These are phyloP conservation scores for Ogataea hybrid DNA, from an alignment of 1,139 yeast genomes.

Conservation along the genomic window DNA sequence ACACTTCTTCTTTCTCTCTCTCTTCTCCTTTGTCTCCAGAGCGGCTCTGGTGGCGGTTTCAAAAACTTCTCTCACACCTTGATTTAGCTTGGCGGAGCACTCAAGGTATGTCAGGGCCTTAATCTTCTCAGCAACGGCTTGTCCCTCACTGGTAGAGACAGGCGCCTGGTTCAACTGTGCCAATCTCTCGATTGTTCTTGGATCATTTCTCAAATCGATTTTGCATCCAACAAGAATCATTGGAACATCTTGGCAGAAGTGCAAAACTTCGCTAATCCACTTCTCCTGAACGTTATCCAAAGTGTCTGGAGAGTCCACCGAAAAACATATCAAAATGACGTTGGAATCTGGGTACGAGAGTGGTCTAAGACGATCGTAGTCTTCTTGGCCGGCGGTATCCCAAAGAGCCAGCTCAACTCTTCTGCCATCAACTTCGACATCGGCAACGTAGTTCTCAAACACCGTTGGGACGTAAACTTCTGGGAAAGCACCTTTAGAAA, in stretches of 20 bases:
- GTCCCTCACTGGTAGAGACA: constrained; percentile 77
- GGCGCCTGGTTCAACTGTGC: constrained; percentile 75
- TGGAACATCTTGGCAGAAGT: constrained; percentile 94
- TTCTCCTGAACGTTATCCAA: constrained; percentile 90
- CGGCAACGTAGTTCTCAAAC: constrained; percentile 92
- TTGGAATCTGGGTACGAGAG: constrained; percentile 91
- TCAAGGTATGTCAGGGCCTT: constrained; percentile 87
- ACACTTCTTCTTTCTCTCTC: constrained; percentile 49
- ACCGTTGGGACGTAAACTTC: constrained; percentile 95
- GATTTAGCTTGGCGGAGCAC: constrained; percentile 91
- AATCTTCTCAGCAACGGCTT: constrained; percentile 78
- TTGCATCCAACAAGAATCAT: constrained; percentile 92
- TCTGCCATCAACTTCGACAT: constrained; percentile 92
- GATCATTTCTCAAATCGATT: constrained; percentile 84
- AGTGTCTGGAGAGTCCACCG: constrained; percentile 89
- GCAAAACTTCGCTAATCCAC: constrained; percentile 93
- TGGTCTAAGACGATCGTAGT: constrained; percentile 93
- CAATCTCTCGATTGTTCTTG: constrained; percentile 70
- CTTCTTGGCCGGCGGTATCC: constrained; percentile 99
- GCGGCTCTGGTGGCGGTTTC: constrained; percentile 93
- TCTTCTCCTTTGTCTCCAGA: constrained; percentile 61
- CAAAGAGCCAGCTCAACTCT: constrained; percentile 91
- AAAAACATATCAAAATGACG: constrained; percentile 88
- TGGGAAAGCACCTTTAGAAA: constrained; percentile 94
- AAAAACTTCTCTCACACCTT: constrained; percentile 88